Conservation (phyloP, 768 basidiomycete species). For the Strobilomyces dryophilus region DNA sequence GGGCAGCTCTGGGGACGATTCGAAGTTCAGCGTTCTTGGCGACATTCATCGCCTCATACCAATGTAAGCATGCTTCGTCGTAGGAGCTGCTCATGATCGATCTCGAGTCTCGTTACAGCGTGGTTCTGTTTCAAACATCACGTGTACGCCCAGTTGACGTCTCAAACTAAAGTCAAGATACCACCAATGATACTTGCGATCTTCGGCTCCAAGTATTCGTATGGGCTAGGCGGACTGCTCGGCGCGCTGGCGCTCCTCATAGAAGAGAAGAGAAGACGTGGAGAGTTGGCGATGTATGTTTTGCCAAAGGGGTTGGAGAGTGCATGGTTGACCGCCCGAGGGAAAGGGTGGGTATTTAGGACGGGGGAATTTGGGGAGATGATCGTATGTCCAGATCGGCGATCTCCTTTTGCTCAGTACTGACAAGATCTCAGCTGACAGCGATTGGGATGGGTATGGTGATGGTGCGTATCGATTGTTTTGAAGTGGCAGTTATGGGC, state of each 20-base stretch:
- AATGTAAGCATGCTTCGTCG: conserved; percentile 46
- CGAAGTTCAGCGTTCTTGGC: conserved; percentile 88
- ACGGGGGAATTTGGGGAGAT: conserved; percentile 69
- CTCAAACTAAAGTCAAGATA: conserved; percentile 32
- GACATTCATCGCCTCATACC: conserved; percentile 76
- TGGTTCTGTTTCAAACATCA: conserved; percentile 66
- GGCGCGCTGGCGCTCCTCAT: conserved; percentile 78
- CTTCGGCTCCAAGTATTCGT: conserved; percentile 65
- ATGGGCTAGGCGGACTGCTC: conserved; percentile 69
- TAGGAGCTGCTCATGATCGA: neutral
- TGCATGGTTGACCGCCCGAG: conserved; percentile 77
- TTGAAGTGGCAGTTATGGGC: neutral
- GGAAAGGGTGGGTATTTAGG: conserved; percentile 69
- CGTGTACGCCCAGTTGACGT: conserved; percentile 46
- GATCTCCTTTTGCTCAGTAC: neutral
- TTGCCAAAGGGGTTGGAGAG: conserved; percentile 89
- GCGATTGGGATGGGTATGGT: conserved; percentile 89
- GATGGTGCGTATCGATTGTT: conserved; percentile 49
- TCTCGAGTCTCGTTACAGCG: conserved; percentile 33
- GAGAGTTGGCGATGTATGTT: conserved; percentile 89
- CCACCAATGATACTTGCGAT: conserved; percentile 49
- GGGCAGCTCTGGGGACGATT: conserved; percentile 65
- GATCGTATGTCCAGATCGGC: conserved; percentile 41
- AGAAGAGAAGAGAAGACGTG: conserved; percentile 84
- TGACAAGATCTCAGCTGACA: conserved; percentile 41